Evolutionary conservation across 805 yeast species (phyloP), one percentile per base, ranked within the genome.

Genomic region (Lachancea cidri): DNA sequence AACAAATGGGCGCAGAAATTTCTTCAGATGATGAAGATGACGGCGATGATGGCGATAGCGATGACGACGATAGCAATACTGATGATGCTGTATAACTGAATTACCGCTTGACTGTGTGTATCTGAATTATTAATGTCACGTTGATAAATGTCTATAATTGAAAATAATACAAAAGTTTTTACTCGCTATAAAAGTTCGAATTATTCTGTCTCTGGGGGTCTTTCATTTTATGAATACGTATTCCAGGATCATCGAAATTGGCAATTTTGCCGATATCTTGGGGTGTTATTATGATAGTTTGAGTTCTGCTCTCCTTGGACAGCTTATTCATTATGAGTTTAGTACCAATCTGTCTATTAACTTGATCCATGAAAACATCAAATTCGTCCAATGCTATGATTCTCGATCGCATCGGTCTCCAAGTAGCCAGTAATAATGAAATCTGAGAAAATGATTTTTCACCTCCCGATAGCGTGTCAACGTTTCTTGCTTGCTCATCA

Each of bases 311-410:
- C 42, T 78, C 75, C 36, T 72, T 72, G 5, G 79, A 64, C 22
- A 89, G 73, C 49, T 86, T 84, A 18, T 74, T 74, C 36, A 88
- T 67, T 58, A 93, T 79, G 47, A 89, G 64, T 36, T 76, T 72
- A 57, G 93, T 78, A 45, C 95, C 87, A 39, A 84, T 76, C 34
- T 81, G 73, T 49, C 98, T 74, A 58, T 89, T 88, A 14, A 87
- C 86, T 36, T 87, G 86, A 62, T 93, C 99, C 98, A 93, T 93
- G 55, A 81, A 93, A 16, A 93, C 98, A 65, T 93, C 99, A 60
- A 85, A 93, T 62, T 93, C 99, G 64, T 93, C 99, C 45, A 93
- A 67, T 0, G 97, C 97, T 45, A 94, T 76, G 15, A 93, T 75
- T 42, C 85, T 77, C 0, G 95, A 82, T 46, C 83, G 79, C 96